Base-by-base conservation (phyloP, 495 filamentous ascomycete genomes). In the Penicillium lividum region DNA sequence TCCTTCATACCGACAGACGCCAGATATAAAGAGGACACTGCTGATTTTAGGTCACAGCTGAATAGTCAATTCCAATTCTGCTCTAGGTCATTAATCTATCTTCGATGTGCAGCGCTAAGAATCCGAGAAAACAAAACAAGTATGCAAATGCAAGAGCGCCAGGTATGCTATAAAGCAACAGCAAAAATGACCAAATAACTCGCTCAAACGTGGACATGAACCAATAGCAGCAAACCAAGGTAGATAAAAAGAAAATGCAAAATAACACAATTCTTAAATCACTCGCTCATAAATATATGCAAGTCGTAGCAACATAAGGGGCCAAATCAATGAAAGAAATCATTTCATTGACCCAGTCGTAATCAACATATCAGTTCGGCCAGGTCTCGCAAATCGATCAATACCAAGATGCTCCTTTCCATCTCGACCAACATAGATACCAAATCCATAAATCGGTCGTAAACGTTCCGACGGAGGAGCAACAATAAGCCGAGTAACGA, bases 331-430 rank as follows among this genome's bases (percentile, higher is more conserved):
- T 34, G 15, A 15, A 43, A 5, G 3, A 28, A 34, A 25, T 46
- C 30, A 73, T 61, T 65, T 71, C 69, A 72, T 74, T 36, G 57
- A 60, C 22, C 66, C 67, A 0, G 76, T 76, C 42, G 70, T 76
- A 51, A 79, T 77, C 29, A 79, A 54, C 76, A 79, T 79, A 67
- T 79, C 75, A 0, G 69, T 63, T 10, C 74, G 64, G 13, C 78
- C 82, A 33, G 76, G 77, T 22, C 81, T 67, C 53, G 72, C 64
- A 53, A 86, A 69, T 43, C 84, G 77, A 65, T 89, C 88, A 64
- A 91, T 81, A 0, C 87, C 87, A 30, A 86, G 67, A 70, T 86
- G 84, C 65, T 89, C 85, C 44, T 73, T 78, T 11, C 83, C 85
- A 67, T 90, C 84, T 33, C 81, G 72, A 0, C 86, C 86, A 13